These are phyloP conservation scores for Pseudocohnilembus persalinus DNA, from an alignment of 169 alveolate species.

Conservation along the genomic window DNA sequence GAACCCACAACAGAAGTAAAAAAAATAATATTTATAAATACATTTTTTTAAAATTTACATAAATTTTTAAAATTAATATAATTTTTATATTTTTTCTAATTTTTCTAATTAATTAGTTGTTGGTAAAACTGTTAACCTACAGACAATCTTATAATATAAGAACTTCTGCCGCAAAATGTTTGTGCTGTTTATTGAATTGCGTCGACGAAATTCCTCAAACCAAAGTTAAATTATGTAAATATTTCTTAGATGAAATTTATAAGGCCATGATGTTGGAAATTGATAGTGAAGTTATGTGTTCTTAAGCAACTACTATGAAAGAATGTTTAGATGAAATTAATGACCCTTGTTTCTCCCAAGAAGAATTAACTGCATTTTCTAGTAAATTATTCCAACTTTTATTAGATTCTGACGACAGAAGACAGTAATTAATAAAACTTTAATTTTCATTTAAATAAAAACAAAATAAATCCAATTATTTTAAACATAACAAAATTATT, in stretches of 20 bases:
- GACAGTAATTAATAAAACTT: constrained; percentile 17
- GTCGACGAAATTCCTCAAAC: constrained; percentile 41
- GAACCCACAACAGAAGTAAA: constrained; percentile 60
- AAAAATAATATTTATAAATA: too few species aligned
- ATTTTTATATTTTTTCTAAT: too few species aligned
- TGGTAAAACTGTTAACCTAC: constrained; percentile 50
- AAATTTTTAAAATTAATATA: too few species aligned
- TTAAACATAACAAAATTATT: too few species aligned
- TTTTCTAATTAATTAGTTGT: too few species aligned
- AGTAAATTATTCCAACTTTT: constrained; percentile 55
- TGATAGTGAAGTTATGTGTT: constrained; percentile 70
- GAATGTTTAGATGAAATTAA: constrained; percentile 65
- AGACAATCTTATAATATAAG: constrained; percentile 73
- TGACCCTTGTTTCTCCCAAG: constrained; percentile 57
- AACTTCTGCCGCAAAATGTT: constrained; percentile 71
- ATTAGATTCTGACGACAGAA: constrained; percentile 64
- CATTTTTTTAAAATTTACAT: too few species aligned
- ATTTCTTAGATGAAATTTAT: constrained; percentile 66
- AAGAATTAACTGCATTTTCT: constrained; percentile 67
- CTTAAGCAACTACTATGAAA: constrained; percentile 64
- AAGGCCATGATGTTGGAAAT: constrained; percentile 65
- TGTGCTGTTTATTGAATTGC: constrained; percentile 66
- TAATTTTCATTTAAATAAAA: too few species aligned
- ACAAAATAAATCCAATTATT: too few species aligned
- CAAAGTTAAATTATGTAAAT: constrained; percentile 45